phyloP scores from a whole-genome alignment of 805 yeast species.

The Saturnispora silvae region DNA sequence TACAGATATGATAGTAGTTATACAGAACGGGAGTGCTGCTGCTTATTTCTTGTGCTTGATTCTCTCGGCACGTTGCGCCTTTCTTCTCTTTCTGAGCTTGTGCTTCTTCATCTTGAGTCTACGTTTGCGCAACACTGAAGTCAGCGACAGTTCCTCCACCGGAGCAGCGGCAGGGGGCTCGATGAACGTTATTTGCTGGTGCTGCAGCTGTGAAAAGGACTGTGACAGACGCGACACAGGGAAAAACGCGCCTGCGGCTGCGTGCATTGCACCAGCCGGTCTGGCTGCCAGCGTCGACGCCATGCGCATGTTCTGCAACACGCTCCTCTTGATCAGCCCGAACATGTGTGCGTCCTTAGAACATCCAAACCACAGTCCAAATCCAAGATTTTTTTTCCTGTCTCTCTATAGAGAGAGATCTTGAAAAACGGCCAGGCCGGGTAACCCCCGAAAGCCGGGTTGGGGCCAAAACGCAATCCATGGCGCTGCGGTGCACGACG shows the following conservation, averaged over 20 bases:
- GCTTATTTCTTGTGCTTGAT: constrained; percentile 45
- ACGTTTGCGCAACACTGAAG: constrained; percentile 75
- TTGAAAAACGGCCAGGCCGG: no score
- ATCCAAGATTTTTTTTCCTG: no score
- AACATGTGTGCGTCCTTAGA: neutral
- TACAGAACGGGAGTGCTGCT: no score
- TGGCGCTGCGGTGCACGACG: no score
- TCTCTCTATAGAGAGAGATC: no score
- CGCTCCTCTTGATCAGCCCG: neutral
- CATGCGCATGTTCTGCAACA: neutral
- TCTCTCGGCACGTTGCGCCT: constrained; percentile 75
- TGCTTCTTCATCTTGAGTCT: constrained; percentile 96
- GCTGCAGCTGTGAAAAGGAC: neutral
- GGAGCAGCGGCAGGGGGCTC: constrained; percentile 3
- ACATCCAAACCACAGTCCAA: no score
- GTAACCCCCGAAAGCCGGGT: no score
- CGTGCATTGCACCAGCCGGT: neutral
- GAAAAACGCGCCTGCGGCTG: neutral
- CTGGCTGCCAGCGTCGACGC: neutral
- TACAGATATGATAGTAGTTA: no score
- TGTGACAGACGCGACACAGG: no score
- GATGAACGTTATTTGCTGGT: neutral
- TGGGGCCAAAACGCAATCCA: no score
- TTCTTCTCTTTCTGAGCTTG: constrained; percentile 94
- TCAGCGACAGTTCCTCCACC: constrained; percentile 30